These are phyloP conservation scores for Fusarium sp. DNA, from an alignment of 2,329 filamentous ascomycete genomes.

Conservation along the genomic window DNA sequence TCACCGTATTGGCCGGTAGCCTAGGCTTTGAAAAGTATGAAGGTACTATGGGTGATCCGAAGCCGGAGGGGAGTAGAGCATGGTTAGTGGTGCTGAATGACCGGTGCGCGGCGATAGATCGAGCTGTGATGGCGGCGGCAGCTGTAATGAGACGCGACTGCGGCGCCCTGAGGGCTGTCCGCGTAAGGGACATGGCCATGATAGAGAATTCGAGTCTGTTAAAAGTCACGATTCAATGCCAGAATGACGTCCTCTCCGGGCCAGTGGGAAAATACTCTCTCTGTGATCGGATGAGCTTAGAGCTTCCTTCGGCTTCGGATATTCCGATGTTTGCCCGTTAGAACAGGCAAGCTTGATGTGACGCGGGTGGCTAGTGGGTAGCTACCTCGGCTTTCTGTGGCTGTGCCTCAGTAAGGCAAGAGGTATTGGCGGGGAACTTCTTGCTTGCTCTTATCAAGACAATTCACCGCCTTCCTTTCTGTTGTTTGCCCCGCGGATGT, in stretches of 20 bases:
- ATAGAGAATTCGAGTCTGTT: constrained; percentile 27
- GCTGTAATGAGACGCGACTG: constrained; percentile 41
- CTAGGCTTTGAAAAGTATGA: constrained; percentile 83
- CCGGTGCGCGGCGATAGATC: constrained; percentile 40
- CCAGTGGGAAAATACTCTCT: constrained; percentile 36
- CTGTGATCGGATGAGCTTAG: constrained; percentile 24
- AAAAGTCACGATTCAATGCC: constrained; percentile 28
- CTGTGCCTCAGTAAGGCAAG: not conserved
- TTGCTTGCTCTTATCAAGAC: constrained; percentile 8
- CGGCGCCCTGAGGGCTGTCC: constrained; percentile 47
- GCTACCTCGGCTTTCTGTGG: constrained; percentile 15
- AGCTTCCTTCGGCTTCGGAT: constrained; percentile 16
- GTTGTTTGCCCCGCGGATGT: constrained; percentile 36
- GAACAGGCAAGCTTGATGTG: constrained; percentile 20
- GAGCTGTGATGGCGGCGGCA: constrained; percentile 31
- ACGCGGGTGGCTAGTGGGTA: constrained; percentile 24
- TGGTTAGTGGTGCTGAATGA: constrained; percentile 51
- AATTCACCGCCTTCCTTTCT: constrained; percentile 36
- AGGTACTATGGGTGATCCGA: constrained; percentile 58
- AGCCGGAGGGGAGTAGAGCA: constrained; percentile 51
- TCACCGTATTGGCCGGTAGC: constrained; percentile 91
- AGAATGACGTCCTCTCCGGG: constrained; percentile 42
- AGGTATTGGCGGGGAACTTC: constrained; percentile 30
- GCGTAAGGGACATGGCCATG: constrained; percentile 50
- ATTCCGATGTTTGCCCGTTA: constrained; percentile 36